A percentile compares a stretch with the other conserved stretches of the same genome.
Evolutionary conservation across 2,329 filamentous ascomycete genomes (phyloP).

Genomic region (Ilyonectria robusta): DNA sequence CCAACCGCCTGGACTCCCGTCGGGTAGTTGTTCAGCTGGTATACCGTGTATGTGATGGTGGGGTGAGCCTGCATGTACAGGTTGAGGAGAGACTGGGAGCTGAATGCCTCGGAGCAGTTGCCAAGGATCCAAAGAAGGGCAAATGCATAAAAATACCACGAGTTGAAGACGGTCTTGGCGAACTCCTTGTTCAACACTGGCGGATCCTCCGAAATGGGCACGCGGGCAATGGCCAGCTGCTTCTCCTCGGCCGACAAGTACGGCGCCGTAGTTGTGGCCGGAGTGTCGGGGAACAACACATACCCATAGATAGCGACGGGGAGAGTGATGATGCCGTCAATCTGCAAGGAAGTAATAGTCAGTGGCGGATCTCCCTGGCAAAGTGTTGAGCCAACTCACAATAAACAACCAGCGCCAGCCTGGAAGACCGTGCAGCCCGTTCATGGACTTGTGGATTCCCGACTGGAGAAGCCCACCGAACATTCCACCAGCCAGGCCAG

Average conservation of each 20-base stretch:
- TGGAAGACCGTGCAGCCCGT: conserved; percentile 47
- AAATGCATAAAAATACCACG: conserved; percentile 45
- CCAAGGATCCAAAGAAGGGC: conserved; percentile 53
- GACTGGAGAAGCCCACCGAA: conserved; percentile 65
- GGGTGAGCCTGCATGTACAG: conserved; percentile 28
- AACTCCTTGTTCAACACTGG: conserved; percentile 27
- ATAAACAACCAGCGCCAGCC: conserved; percentile 35
- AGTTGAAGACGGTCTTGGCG: conserved; percentile 39
- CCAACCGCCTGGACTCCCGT: conserved; percentile 28
- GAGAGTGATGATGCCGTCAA: conserved; percentile 67
- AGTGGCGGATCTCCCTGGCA: neutral
- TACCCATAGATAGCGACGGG: conserved; percentile 67
- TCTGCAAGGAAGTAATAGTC: conserved; percentile 30
- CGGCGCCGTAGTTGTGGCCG: conserved; percentile 53
- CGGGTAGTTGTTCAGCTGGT: conserved; percentile 33
- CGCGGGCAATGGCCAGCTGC: conserved; percentile 21
- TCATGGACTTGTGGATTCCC: conserved; percentile 62
- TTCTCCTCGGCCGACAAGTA: conserved; percentile 51
- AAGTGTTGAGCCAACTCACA: neutral
- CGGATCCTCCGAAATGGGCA: conserved; percentile 19
- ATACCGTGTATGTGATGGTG: conserved; percentile 19
- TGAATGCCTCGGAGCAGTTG: conserved; percentile 54
- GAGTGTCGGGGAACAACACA: conserved; percentile 64
- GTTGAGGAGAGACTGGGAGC: conserved; percentile 39
- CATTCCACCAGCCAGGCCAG: conserved; percentile 68